Percentiles rank a stretch among this genome's conserved stretches.
phyloP scores from a whole-genome alignment of 2,329 filamentous ascomycete species.

The Furcasterigmium furcatum region DNA sequence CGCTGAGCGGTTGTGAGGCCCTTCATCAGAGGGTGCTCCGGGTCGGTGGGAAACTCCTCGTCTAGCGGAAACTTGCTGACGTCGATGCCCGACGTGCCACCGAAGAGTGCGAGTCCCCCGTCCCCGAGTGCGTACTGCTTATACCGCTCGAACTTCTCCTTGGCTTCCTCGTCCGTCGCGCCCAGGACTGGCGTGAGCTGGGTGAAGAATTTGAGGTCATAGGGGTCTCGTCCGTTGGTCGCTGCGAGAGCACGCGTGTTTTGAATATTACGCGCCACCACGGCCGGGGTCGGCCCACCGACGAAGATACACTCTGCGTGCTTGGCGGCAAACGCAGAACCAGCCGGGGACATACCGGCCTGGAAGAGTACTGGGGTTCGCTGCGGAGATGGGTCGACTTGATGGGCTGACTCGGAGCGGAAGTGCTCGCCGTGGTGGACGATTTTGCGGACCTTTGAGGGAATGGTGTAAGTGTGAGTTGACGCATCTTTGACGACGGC shows the following conservation, averaged over 20 bases:
- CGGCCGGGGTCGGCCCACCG: conserved; percentile 12
- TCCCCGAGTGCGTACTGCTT: conserved; percentile 11
- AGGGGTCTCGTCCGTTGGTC: conserved; percentile 12
- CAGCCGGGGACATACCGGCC: conserved; percentile 16
- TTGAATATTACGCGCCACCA: conserved; percentile 8
- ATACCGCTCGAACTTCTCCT: conserved; percentile 14
- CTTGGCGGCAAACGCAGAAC: conserved; percentile 14
- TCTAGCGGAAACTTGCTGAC: conserved; percentile 16
- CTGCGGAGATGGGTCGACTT: conserved; percentile 1
- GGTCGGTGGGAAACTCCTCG: conserved; percentile 11
- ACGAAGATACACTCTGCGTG: conserved; percentile 18
- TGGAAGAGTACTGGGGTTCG: conserved; percentile 17
- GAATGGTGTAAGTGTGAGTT: conserved; percentile 1
- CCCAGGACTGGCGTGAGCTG: conserved; percentile 14
- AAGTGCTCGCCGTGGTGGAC: conserved; percentile 7
- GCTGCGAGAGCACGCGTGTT: conserved; percentile 12
- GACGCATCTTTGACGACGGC: conserved; percentile 6
- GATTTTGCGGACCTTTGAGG: conserved; percentile 8
- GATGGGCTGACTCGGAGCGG: not conserved
- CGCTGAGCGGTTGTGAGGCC: conserved; percentile 3
- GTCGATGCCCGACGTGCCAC: conserved; percentile 19
- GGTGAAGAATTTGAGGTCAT: conserved; percentile 15
- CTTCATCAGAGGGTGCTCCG: conserved; percentile 6
- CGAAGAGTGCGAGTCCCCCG: conserved; percentile 19
- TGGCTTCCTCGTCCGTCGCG: conserved; percentile 14